Evolutionary conservation across 306 rosid genomes (phyloP), one percentile per base, ranked within the genome.

Genomic region (Prunus armeniaca): DNA sequence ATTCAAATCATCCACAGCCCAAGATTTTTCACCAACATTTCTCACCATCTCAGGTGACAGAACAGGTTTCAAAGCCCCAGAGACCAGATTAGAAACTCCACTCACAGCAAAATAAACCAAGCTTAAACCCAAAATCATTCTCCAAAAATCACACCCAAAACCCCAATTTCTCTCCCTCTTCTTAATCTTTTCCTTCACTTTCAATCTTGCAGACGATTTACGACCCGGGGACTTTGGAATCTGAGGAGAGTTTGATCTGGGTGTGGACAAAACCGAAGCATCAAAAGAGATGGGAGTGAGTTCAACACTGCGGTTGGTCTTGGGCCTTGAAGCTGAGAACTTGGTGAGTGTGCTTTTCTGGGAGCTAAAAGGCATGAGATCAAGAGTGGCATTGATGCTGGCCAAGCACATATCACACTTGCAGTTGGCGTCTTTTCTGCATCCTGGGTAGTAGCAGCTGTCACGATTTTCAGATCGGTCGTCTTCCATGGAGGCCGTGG

Each of bases 341-440:
- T 90, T 84, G 2, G 93, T 85, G 79, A 90, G 84, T 20, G 96
- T 56, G 82, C 81, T 90, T 71, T 87, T 93, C 66, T 86, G 87
- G n/a, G 80, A 57, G 78, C 88, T 88, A 15, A 67, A 6, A 61
- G 97, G 92, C 77, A 90, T 87, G 72, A 93, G 96, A 15, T 95
- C 99, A n/a, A 84, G 91, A 24, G 97, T 92, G 75, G 99, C 97
- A 45, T 79, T 84, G 89, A 93, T 86, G 77, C 97, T 95, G 10
- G 82, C 97, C 81, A 91, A 82, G 83, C 97, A 95, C 60, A 89
- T 84, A 46, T 86, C 80, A 41, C 99, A 95, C 49, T 70, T 71
- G 78, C 99, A 95, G 72, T 92, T 90, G 1, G 93, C 93, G 43
- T 92, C 87, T 82, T 92, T 95, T 61, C 83, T 87, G 90, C 97